Conservation (phyloP, 108 stramenopile species). For the Nitzschia palea region DNA sequence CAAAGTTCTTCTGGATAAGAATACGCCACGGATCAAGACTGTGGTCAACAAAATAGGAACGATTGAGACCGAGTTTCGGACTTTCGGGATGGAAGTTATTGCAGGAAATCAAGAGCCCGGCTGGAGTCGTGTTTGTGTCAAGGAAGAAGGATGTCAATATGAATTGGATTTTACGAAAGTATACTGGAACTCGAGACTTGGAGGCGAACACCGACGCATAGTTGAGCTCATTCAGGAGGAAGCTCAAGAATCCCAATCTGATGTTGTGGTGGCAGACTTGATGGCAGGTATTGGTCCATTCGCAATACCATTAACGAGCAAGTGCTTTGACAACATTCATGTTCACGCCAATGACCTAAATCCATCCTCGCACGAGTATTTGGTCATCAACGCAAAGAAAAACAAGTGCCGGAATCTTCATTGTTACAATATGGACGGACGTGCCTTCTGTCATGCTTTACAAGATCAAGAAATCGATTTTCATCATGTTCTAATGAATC, state of each 20-base stretch:
- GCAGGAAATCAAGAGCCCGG: constrained; percentile 51
- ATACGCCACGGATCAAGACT: constrained; percentile 73
- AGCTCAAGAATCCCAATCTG: constrained; percentile 15
- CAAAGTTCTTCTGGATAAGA: constrained; percentile 92
- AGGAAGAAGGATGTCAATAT: constrained; percentile 89
- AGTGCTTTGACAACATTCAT: constrained; percentile 15
- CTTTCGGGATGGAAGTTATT: constrained; percentile 96
- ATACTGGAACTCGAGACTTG: constrained; percentile 96
- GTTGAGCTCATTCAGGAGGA: constrained; percentile 64
- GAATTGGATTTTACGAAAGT: constrained; percentile 92
- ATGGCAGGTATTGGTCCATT: constrained; percentile 99
- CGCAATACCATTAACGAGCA: constrained; percentile 84
- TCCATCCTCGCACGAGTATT: constrained; percentile 77
- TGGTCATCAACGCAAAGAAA: constrained; percentile 67
- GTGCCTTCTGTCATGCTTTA: constrained; percentile 78
- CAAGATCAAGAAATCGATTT: constrained; percentile 47
- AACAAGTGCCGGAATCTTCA: constrained; percentile 80
- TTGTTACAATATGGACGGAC: constrained; percentile 88
- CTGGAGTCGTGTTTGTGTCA: constrained; percentile 68
- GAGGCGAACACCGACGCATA: constrained; percentile 86
- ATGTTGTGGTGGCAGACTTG: constrained; percentile 82
- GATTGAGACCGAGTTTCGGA: constrained; percentile 91
- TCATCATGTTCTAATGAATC: constrained; percentile 95
- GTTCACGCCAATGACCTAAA: constrained; percentile 90
- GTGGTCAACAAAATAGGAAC: constrained; percentile 96